These are phyloP conservation scores for Salix viminalis DNA, from an alignment of 345 rosid species.

Conservation along the genomic window DNA sequence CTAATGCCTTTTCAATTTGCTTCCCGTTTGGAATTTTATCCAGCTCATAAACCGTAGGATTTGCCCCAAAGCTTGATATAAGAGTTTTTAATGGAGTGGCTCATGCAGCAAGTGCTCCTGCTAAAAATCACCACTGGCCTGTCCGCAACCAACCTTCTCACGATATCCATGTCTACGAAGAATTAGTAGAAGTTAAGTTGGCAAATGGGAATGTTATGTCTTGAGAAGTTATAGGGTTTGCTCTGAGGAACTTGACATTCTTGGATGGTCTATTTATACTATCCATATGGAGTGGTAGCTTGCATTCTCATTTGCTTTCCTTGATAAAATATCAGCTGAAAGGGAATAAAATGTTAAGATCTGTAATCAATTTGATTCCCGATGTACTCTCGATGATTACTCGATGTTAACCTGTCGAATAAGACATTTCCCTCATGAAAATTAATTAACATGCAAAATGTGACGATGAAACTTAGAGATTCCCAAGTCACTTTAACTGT, in stretches of 20 bases:
- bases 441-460: not conserved
- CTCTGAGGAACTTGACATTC: constrained; percentile 4
- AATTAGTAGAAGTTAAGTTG: too few species aligned
- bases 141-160: constrained; percentile 52
- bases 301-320: too few species aligned
- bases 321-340: not conserved
- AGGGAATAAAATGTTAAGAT: constrained; percentile 12
- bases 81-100: constrained; percentile 63
- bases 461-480: not conserved
- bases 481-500: not conserved
- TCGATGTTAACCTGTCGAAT: constrained; percentile 1
- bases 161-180: constrained; percentile 32
- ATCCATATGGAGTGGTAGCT: not conserved
- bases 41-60: constrained; percentile 64
- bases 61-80: constrained; percentile 65
- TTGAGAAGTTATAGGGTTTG: not conserved
- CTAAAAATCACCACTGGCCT: constrained; percentile 86
- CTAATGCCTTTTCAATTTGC: constrained; percentile 54
- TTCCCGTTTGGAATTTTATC: constrained; percentile 55
- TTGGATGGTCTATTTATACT: constrained; percentile 27
- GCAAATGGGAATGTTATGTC: not conserved
- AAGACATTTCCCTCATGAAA: not conserved
- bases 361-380: constrained; percentile 10
- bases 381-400: constrained; percentile 5
- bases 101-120: constrained; percentile 69